phyloP scores from a whole-genome alignment of 768 basidiomycete species.

The Suillus plorans region DNA sequence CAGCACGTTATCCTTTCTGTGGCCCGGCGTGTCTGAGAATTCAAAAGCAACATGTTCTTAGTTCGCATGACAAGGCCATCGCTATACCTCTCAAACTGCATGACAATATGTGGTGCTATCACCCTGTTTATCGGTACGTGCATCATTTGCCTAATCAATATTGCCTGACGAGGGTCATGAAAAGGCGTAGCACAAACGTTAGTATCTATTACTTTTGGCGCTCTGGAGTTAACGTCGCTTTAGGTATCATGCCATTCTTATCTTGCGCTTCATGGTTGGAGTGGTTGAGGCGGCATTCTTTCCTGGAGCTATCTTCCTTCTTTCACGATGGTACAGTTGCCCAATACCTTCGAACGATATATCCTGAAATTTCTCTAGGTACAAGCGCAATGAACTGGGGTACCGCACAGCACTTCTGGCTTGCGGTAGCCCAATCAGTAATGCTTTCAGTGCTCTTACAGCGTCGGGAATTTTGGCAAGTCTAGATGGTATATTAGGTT shows the following conservation, averaged over 20 bases:
- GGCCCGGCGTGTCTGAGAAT: not conserved
- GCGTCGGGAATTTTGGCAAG: slow-evolving; percentile 69
- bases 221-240: not conserved
- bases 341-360: not conserved
- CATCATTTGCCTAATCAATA: not conserved
- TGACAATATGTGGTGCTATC: slow-evolving; percentile 69
- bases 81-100: slow-evolving; percentile 59
- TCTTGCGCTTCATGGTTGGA: slow-evolving; percentile 76
- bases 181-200: slow-evolving; percentile 38
- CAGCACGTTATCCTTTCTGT: not conserved
- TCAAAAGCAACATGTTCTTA: slow-evolving; percentile 62
- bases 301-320: slow-evolving; percentile 65
- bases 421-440: slow-evolving; percentile 72
- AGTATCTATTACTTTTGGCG: not conserved
- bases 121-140: slow-evolving; percentile 49
- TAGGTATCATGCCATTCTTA: slow-evolving; percentile 58
- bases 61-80: slow-evolving; percentile 66
- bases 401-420: slow-evolving; percentile 63
- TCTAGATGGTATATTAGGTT: slow-evolving; percentile 69
- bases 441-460: slow-evolving; percentile 80
- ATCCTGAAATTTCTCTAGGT: slow-evolving; percentile 23
- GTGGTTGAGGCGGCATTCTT: slow-evolving; percentile 68
- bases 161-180: not conserved
- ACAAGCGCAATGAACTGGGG: slow-evolving; percentile 68
- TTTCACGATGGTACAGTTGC: slow-evolving; percentile 55